Conservation (phyloP, 257 asterid genomes). For the Echites panduratus region DNA sequence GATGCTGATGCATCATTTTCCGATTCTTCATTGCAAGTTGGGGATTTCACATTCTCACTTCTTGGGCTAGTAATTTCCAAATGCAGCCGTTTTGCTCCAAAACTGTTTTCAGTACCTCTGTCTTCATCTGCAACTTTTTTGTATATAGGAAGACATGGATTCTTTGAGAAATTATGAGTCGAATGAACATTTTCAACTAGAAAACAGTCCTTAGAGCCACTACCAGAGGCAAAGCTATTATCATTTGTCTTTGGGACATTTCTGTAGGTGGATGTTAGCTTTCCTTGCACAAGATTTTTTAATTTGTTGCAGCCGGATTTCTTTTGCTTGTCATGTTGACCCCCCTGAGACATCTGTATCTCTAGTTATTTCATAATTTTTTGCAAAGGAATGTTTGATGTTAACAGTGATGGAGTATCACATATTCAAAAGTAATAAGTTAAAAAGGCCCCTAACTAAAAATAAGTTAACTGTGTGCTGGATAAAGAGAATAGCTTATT, state of each 20-base stretch:
- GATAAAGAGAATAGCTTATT: background rate
- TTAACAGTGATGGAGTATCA: too few relatives aligned
- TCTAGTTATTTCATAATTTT: background rate
- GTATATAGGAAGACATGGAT: conserved; percentile 21
- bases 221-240: conserved; percentile 31
- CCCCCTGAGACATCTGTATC: conserved; percentile 37
- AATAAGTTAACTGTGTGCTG: background rate
- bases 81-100: conserved; percentile 55
- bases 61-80: conserved; percentile 52
- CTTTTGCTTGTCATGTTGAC: conserved; percentile 39
- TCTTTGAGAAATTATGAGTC: conserved; percentile 29
- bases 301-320: conserved; percentile 31
- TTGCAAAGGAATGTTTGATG: background rate
- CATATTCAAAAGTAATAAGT: background rate
- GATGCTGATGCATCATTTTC: conserved; percentile 50
- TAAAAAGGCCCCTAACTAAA: background rate
- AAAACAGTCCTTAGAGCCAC: conserved; percentile 45
- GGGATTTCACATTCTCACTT: conserved; percentile 45
- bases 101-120: conserved; percentile 33
- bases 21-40: conserved; percentile 54
- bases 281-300: conserved; percentile 51
- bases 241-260: conserved; percentile 38
- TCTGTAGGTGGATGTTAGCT: conserved; percentile 55
- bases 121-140: conserved; percentile 49
- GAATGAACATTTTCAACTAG: conserved; percentile 32